Evolutionary conservation across 441 rosid genomes (phyloP).

Genomic region (Adansonia gregorii): DNA sequence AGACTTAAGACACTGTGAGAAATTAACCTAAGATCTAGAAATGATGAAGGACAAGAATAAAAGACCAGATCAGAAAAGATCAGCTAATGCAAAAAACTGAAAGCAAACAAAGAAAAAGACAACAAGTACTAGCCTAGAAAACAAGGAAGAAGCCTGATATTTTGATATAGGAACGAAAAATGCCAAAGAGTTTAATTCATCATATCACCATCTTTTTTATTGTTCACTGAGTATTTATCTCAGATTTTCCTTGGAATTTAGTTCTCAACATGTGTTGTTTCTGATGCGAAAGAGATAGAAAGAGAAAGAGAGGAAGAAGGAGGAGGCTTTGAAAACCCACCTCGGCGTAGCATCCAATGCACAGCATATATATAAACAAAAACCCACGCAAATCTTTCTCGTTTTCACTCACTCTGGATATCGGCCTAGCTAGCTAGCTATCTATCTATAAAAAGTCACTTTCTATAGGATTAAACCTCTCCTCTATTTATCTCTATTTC

Average conservation of each 20-base stretch:
- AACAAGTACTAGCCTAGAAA: slow-evolving; percentile 15
- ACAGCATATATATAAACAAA: slow-evolving; percentile 30
- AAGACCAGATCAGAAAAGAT: not conserved
- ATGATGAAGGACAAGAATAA: not conserved
- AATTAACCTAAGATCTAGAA: slow-evolving; percentile 15
- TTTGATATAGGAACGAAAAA: not conserved
- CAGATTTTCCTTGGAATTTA: slow-evolving; percentile 37
- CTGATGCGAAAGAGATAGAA: slow-evolving; percentile 22
- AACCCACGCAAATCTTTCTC: slow-evolving; percentile 31
- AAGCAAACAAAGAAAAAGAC: not conserved
- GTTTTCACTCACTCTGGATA: not conserved
- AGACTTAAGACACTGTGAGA: not conserved
- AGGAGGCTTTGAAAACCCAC: slow-evolving; percentile 38
- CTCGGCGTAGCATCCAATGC: slow-evolving; percentile 89
- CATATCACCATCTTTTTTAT: slow-evolving; percentile 23
- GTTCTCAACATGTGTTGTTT: slow-evolving; percentile 26
- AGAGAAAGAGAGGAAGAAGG: slow-evolving; percentile 19
- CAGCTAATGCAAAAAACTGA: not conserved
- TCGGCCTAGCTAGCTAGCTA: not conserved
- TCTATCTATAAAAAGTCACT: slow-evolving; percentile 23
- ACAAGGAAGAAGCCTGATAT: not conserved
- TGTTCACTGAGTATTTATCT: slow-evolving; percentile 24
- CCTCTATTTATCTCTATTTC: not conserved
- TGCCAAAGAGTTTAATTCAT: not conserved
- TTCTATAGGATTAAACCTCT: slow-evolving; percentile 14